A percentile compares a stretch with the other conserved stretches of the same genome.
These are phyloP conservation scores for Cucumis hystrix DNA, from an alignment of 306 rosid species.

Conservation along the genomic window DNA sequence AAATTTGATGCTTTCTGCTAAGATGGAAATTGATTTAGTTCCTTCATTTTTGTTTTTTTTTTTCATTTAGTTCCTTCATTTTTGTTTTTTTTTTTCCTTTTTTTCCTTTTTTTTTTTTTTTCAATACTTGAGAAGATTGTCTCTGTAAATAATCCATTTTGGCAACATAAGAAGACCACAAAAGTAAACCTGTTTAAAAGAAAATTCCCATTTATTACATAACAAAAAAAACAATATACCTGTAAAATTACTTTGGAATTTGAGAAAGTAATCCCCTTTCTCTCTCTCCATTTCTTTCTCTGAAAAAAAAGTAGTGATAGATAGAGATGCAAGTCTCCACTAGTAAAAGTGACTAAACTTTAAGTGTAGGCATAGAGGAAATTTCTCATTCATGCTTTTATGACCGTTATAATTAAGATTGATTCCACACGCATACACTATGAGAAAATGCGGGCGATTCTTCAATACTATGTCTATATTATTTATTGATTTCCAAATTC, in stretches of 20 bases:
- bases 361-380: background rate
- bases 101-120: background rate
- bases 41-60: slow-evolving; percentile 4
- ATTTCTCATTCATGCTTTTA: slow-evolving; percentile 8
- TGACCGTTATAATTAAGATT: background rate
- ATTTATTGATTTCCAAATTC: background rate
- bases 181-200: background rate
- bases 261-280: background rate
- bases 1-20: background rate
- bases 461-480: background rate
- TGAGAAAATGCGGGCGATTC: background rate
- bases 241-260: slow-evolving; percentile 6
- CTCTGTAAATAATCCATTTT: slow-evolving; percentile 7
- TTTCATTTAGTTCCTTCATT: slow-evolving; percentile 7
- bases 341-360: background rate
- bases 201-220: background rate
- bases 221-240: background rate
- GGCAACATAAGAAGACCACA: background rate
- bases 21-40: background rate
- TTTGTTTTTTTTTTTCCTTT: background rate
- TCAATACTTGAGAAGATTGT: slow-evolving; percentile 6
- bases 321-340: background rate
- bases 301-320: background rate
- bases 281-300: background rate
- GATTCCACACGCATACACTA: slow-evolving; percentile 9